Evolutionary conservation across 139 green algal genomes (phyloP), one percentile per base, ranked within the genome.

Genomic region (Chlorella sp.): DNA sequence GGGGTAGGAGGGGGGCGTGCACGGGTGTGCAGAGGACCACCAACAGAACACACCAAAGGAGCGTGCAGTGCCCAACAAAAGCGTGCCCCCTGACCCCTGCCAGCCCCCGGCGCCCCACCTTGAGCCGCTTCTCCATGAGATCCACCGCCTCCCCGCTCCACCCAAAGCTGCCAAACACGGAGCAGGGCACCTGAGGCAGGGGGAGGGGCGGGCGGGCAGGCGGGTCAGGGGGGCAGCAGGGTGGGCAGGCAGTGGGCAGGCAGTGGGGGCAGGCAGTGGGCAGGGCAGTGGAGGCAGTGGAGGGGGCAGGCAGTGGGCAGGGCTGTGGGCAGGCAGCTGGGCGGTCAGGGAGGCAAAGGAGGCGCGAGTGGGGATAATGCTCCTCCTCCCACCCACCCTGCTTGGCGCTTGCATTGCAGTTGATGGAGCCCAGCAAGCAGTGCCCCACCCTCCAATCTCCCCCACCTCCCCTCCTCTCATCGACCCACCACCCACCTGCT

Each of bases 101-200:
- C 71, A 53, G 14, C n/a, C 21, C 78, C 18, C 15, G 60, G 34
- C 12, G 26, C 5, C n/a, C 3, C 76, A 92, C 89, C 89, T 92
- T 94, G 68, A 95, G 92, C 37, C 89, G 85, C 28, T 42, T 61
- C 83, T 97, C 94, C 94, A 98, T 96, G 89, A 97, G 94, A 84
- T 98, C 96, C 81, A 98, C 95, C 79, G 97, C 97, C 92, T 99
- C 97, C 3, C 97, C 97, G 79, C 91, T 96, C 97, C 97, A 99
- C 3, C 98, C 98, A 93, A 99, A 99, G 91, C 93, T 97, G 77
- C 98, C 98, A 95, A 99, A 99, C 86, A 99, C 97, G n/a, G 97
- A 97, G 86, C 94, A 98, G 22, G 85, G 69, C 36, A 89, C 69
- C 69, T 68, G 85, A 15, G 18, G 64, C 79, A 81, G 30, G 75